A percentile compares a stretch with the other conserved stretches of the same genome.
These are phyloP conservation scores for Aspergillus indologenus DNA, from an alignment of 495 filamentous ascomycete genomes.

Conservation along the genomic window DNA sequence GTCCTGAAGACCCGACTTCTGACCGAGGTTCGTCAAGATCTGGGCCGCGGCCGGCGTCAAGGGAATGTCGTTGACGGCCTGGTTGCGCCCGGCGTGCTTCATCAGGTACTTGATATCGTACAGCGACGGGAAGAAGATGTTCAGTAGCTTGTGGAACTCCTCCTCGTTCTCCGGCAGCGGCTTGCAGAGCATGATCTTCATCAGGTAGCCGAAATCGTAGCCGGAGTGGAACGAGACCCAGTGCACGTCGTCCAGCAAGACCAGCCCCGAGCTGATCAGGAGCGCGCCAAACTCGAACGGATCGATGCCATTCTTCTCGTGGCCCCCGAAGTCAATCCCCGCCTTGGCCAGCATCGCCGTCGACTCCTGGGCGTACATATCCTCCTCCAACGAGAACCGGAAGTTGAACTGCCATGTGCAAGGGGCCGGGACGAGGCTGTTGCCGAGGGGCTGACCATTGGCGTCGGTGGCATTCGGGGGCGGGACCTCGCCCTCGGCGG, in stretches of 20 bases:
- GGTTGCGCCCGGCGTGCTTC: slow-evolving; percentile 72
- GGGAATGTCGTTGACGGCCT: slow-evolving; percentile 57
- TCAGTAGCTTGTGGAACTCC: slow-evolving; percentile 79
- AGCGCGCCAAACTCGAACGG: slow-evolving; percentile 82
- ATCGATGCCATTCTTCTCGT: slow-evolving; percentile 88
- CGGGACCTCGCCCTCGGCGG: slow-evolving; percentile 78
- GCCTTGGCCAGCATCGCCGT: slow-evolving; percentile 82
- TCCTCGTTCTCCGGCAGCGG: slow-evolving; percentile 82
- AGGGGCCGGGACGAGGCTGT: slow-evolving; percentile 63
- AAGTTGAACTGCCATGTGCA: slow-evolving; percentile 99
- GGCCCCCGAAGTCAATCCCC: slow-evolving; percentile 80
- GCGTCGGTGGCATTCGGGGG: slow-evolving; percentile 63
- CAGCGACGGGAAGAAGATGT: slow-evolving; percentile 85
- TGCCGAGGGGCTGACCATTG: slow-evolving; percentile 46
- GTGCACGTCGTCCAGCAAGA: slow-evolving; percentile 80
- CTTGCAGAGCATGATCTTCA: slow-evolving; percentile 81
- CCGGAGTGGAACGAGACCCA: slow-evolving; percentile 99
- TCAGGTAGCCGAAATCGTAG: slow-evolving; percentile 96
- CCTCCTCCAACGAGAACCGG: slow-evolving; percentile 85
- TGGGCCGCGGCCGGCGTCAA: slow-evolving; percentile 59
- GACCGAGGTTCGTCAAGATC: slow-evolving; percentile 73
- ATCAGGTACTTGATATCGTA: slow-evolving; percentile 98
- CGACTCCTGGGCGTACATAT: slow-evolving; percentile 95
- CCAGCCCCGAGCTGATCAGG: slow-evolving; percentile 85
- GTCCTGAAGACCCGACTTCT: slow-evolving; percentile 85